A percentile compares a stretch with the other conserved stretches of the same genome.
Conservation (phyloP, 352 stramenopile species). For the Globisporangium ultimum region DNA sequence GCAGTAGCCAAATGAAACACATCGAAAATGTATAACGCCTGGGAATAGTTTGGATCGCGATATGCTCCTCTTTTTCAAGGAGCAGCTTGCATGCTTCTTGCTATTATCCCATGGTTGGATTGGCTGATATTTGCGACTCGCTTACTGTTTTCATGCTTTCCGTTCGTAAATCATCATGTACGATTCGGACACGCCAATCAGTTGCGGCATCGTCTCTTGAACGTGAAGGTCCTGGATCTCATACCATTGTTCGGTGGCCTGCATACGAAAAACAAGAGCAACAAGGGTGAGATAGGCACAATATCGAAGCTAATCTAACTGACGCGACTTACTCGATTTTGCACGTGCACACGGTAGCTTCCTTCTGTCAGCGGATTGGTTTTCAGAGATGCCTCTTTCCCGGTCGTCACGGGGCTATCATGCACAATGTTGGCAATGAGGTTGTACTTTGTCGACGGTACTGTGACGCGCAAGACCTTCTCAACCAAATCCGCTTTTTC, state of each 20-base stretch:
- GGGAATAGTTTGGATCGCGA: not conserved
- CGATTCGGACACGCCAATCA: slow-evolving; percentile 96
- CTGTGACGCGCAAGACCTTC: slow-evolving; percentile 44
- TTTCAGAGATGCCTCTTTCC: slow-evolving; percentile 84
- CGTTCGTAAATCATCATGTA: slow-evolving; percentile 91
- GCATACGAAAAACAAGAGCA: not conserved
- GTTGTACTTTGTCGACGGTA: slow-evolving; percentile 91
- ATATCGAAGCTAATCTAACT: not conserved
- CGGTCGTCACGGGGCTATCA: slow-evolving; percentile 91
- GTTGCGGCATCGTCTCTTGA: slow-evolving; percentile 96
- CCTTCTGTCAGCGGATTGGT: slow-evolving; percentile 94
- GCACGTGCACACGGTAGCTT: slow-evolving; percentile 95
- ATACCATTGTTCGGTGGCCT: slow-evolving; percentile 96
- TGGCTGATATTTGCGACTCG: not conserved
- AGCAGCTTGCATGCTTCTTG: not conserved
- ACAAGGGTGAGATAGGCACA: not conserved
- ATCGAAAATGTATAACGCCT: not conserved
- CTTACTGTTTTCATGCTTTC: slow-evolving; percentile 41
- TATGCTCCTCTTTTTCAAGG: slow-evolving; percentile 1
- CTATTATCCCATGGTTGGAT: not conserved
- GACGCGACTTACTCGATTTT: slow-evolving; percentile 79
- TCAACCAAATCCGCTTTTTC: slow-evolving; percentile 78
- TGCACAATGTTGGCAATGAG: slow-evolving; percentile 98
- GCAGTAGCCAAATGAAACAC: slow-evolving; percentile 16
- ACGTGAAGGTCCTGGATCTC: slow-evolving; percentile 98